Conservation (phyloP, 2,329 filamentous ascomycete species). For the Botrytis medusae region DNA sequence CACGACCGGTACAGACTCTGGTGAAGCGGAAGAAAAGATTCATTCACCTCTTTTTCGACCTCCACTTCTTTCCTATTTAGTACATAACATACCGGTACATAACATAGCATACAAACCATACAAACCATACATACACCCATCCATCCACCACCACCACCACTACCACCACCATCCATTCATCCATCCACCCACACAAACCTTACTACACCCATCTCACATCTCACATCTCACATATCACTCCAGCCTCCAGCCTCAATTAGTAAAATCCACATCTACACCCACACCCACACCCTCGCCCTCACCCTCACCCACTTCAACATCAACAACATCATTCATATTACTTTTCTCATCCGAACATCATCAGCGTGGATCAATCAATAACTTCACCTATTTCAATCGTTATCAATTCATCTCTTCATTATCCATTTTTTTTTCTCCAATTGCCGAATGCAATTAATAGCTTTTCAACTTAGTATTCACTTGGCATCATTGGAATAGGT, state of each 20-base stretch:
- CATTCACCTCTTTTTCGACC: not conserved
- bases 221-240: not conserved
- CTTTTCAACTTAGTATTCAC: slow-evolving; percentile 1
- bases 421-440: not conserved
- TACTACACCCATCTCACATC: not conserved
- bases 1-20: not conserved
- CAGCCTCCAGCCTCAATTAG: not conserved
- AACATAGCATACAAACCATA: not conserved
- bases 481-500: slow-evolving; percentile 15
- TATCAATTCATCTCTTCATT: not conserved
- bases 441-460: slow-evolving; percentile 18
- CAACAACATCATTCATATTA: not conserved
- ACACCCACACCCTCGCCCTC: not conserved
- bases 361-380: not conserved
- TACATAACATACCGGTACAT: too few species aligned
- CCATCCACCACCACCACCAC: too few species aligned
- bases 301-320: not conserved
- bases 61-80: not conserved
- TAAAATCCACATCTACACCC: not conserved
- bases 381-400: not conserved
- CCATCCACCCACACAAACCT: not conserved
- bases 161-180: not conserved
- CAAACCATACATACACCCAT: not conserved
- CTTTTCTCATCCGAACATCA: slow-evolving; percentile 3
- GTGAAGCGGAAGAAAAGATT: not conserved